A percentile compares a stretch with the other conserved stretches of the same genome.
Evolutionary conservation across 2,329 filamentous ascomycete genomes (phyloP).

Genomic region (Aspergillus ustus): DNA sequence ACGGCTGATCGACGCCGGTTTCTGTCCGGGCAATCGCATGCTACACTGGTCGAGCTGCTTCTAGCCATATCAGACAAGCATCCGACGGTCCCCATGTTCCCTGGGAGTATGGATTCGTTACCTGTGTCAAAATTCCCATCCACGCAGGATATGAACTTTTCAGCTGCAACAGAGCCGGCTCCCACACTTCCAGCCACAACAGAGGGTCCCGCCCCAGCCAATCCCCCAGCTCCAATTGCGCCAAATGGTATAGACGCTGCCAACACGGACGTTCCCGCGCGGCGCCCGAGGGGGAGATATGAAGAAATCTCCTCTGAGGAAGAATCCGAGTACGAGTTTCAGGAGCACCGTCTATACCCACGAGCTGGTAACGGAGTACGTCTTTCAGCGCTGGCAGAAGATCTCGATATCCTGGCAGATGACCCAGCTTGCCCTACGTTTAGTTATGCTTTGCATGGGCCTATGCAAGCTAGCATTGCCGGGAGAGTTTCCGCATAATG

Average conservation of each 20-base stretch:
- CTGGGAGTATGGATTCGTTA: conserved; percentile 38
- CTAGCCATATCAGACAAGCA: conserved; percentile 65
- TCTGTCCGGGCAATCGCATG: conserved; percentile 63
- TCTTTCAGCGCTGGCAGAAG: conserved; percentile 41
- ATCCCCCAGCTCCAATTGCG: background rate
- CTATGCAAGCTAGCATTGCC: conserved; percentile 23
- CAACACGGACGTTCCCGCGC: background rate
- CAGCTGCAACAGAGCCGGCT: conserved; percentile 10
- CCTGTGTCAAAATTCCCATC: conserved; percentile 30
- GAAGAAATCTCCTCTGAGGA: conserved; percentile 39
- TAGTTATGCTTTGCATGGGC: conserved; percentile 51
- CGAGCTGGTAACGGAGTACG: conserved; percentile 65
- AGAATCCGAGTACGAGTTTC: conserved; percentile 50
- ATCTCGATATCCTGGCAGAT: conserved; percentile 37
- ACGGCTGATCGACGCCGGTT: conserved; percentile 63
- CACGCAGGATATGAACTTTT: conserved; percentile 14
- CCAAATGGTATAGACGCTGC: conserved; percentile 5
- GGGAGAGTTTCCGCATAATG: conserved; percentile 20
- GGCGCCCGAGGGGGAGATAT: conserved; percentile 22
- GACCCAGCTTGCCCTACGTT: conserved; percentile 63
- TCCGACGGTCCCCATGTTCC: conserved; percentile 70
- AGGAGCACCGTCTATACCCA: conserved; percentile 65
- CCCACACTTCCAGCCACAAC: conserved; percentile 15
- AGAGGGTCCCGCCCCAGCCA: conserved; percentile 9
- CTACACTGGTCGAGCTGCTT: conserved; percentile 67